These are phyloP conservation scores for Trichoderma orchidacearum DNA, from an alignment of 495 filamentous ascomycete genomes.

Conservation along the genomic window DNA sequence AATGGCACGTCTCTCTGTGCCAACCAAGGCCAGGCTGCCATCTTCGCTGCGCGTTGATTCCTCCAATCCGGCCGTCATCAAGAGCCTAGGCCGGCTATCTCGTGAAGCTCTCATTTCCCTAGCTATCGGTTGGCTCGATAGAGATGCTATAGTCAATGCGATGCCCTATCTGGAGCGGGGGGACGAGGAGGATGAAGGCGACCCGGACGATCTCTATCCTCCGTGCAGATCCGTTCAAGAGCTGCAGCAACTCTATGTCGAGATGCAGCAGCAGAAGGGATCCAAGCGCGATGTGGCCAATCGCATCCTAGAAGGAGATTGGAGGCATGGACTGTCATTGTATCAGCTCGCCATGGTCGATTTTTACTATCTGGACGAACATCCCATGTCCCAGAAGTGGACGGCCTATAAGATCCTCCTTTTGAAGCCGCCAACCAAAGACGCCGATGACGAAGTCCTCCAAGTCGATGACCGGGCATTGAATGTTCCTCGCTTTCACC, in stretches of 20 bases:
- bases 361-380: conserved; percentile 63
- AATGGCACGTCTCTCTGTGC: conserved; percentile 30
- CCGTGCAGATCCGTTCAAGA: conserved; percentile 47
- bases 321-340: conserved; percentile 62
- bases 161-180: conserved; percentile 32
- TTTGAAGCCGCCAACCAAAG: conserved; percentile 19
- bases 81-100: conserved; percentile 53
- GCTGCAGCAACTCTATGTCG: conserved; percentile 47
- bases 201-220: conserved; percentile 42
- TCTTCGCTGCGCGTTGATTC: conserved; percentile 46
- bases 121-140: conserved; percentile 59
- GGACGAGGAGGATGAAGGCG: conserved; percentile 25
- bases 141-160: conserved; percentile 42
- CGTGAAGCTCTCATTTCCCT: conserved; percentile 56
- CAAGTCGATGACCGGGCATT: conserved; percentile 27
- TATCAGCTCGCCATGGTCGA: conserved; percentile 75
- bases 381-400: conserved; percentile 61
- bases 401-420: conserved; percentile 48
- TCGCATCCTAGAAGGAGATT: conserved; percentile 67
- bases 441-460: conserved; percentile 13
- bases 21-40: conserved; percentile 30
- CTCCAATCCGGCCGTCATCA: conserved; percentile 46
- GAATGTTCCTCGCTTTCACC: conserved; percentile 58
- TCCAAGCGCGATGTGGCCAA: conserved; percentile 62
- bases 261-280: conserved; percentile 42